Evolutionary conservation across 331 rosid species (phyloP), one percentile per base, ranked within the genome.

Genomic region (Malus hybrid): DNA sequence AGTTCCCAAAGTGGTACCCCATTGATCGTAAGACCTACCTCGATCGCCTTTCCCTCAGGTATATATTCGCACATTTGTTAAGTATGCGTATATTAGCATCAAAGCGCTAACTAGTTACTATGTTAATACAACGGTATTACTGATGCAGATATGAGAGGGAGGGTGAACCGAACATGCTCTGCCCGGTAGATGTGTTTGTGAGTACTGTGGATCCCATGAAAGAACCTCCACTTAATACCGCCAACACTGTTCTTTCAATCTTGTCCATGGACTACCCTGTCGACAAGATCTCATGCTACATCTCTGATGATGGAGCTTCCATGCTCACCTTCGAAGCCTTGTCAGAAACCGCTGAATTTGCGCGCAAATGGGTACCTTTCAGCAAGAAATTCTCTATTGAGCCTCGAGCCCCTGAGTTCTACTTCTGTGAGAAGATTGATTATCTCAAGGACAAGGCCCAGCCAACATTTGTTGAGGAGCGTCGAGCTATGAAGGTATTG

Each of bases 201-300:
- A 91, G 97, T 88, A 91, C 98, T 28, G 98, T 93, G 90, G 98
- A 93, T 79, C 98, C 98, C 10, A 81, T 91, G 96, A 93, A 93
- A 85, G 98, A 93, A 74, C 98, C 98, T 80, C 97, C 98, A 28
- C 82, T 93, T 76, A 88, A 84, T 70, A 93, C 98, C 70, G 93
- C 93, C 27, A 93, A 93, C 86, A 91, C 98, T 6, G 74, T 93
- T 69, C 90, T 93, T 65, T 93, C 97, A 6, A 93, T 93, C 80
- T 79, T 93, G 83, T 90, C 98, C 60, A 80, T 93, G 93, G 98
- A 91, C 74, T 93, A 93, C 61, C 97, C 98, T 4, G 87, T 93
- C 57, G 97, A 89, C 57, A 93, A 93, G 81, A 80, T 91, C 77
- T 93, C 98, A 4, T 93, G 97, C 85, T 93, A 93, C 74, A 84